Percentiles rank a stretch among this genome's conserved stretches.
Evolutionary conservation across 1,139 yeast species (phyloP).

Genomic region (Protomyces macrosporus): DNA sequence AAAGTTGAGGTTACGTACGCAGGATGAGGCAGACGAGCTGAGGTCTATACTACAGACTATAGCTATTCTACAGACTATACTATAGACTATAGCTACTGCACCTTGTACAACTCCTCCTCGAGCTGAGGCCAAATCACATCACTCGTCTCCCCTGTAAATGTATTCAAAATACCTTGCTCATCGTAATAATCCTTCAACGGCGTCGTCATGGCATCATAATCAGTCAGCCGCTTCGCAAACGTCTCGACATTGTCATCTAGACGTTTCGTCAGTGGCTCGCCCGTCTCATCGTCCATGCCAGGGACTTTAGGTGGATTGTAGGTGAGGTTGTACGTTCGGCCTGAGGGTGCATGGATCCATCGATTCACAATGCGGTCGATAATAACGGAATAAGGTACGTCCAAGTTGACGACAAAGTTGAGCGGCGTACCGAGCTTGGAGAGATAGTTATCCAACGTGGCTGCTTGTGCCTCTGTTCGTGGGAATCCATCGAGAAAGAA

Average conservation of each 20-base stretch:
- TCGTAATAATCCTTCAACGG: conserved; percentile 63
- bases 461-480: conserved; percentile 98
- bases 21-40: not conserved
- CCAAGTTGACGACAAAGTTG: conserved; percentile 89
- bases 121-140: conserved; percentile 76
- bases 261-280: conserved; percentile 95
- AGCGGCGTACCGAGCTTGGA: conserved; percentile 66
- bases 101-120: conserved; percentile 9
- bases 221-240: conserved; percentile 59
- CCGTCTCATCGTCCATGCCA: conserved; percentile 90
- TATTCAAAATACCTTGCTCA: conserved; percentile 49
- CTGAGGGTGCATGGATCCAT: conserved; percentile 51
- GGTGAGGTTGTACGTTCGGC: conserved; percentile 22
- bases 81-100: not conserved
- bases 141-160: conserved; percentile 68
- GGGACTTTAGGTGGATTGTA: conserved; percentile 71
- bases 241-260: conserved; percentile 92
- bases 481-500: conserved; percentile 99
- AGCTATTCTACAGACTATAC: no score
- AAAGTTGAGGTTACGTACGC: not conserved
- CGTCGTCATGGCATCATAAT: conserved; percentile 53
- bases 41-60: not conserved
- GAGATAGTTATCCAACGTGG: conserved; percentile 89
- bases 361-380: conserved; percentile 98
- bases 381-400: conserved; percentile 88